A percentile compares a stretch with the other conserved stretches of the same genome.
phyloP scores from a whole-genome alignment of 345 rosid genomes.

The Populus tremula region DNA sequence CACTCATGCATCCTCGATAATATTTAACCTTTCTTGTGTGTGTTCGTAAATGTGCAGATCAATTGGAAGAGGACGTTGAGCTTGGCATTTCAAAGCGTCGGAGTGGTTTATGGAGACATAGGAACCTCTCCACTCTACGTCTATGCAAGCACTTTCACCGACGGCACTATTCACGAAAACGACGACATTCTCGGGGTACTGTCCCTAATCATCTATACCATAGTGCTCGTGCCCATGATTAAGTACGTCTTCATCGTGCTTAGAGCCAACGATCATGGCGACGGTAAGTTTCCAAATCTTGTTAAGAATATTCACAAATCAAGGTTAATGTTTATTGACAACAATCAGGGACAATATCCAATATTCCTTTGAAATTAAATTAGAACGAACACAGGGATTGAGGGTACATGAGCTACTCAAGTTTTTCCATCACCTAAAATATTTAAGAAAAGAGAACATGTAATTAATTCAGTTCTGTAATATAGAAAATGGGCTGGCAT shows the following conservation, averaged over 20 bases:
- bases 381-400: too few species aligned
- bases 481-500: too few species aligned
- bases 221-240: slow-evolving; percentile 51
- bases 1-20: too few species aligned
- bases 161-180: slow-evolving; percentile 29
- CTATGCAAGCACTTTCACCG: slow-evolving; percentile 50
- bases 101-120: slow-evolving; percentile 79
- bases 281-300: slow-evolving; percentile 38
- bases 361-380: too few species aligned
- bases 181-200: slow-evolving; percentile 62
- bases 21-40: background rate
- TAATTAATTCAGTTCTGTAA: too few species aligned
- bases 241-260: slow-evolving; percentile 70
- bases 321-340: too few species aligned
- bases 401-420: too few species aligned
- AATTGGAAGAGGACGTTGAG: slow-evolving; percentile 55
- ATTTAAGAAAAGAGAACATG: too few species aligned
- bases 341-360: too few species aligned
- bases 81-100: slow-evolving; percentile 70
- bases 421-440: too few species aligned
- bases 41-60: slow-evolving; percentile 13
- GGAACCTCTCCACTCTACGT: slow-evolving; percentile 85
- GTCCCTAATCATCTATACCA: slow-evolving; percentile 70
- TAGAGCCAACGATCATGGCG: slow-evolving; percentile 75
- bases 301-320: background rate